Conservation (phyloP, 164 flowering plant species). For the Hamamelis virginiana region DNA sequence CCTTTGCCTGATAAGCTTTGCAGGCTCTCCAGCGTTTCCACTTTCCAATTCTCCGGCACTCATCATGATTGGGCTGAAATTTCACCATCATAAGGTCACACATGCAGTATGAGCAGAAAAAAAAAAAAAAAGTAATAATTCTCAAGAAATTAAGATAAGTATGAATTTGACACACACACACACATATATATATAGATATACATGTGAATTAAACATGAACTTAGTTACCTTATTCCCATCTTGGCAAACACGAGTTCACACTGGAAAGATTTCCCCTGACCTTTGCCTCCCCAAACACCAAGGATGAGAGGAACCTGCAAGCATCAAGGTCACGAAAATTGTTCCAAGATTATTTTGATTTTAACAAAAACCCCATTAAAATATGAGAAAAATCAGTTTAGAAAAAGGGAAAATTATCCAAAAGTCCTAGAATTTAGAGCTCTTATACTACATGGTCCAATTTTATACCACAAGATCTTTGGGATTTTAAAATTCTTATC, state of each 20-base stretch:
- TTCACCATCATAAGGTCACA: background rate
- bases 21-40: slow-evolving; percentile 67
- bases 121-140: too few relatives aligned
- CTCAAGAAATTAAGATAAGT: too few relatives aligned
- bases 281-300: slow-evolving; percentile 80
- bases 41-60: slow-evolving; percentile 72
- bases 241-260: slow-evolving; percentile 69
- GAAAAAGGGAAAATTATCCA: too few relatives aligned
- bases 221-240: slow-evolving; percentile 67
- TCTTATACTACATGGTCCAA: too few relatives aligned
- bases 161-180: too few relatives aligned
- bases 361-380: background rate
- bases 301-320: slow-evolving; percentile 69
- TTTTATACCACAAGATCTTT: too few relatives aligned
- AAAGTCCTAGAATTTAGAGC: too few relatives aligned
- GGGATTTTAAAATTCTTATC: too few relatives aligned
- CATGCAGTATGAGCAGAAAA: too few relatives aligned
- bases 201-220: slow-evolving; percentile 20
- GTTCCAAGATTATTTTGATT: background rate
- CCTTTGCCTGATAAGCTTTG: slow-evolving; percentile 65
- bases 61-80: slow-evolving; percentile 67
- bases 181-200: too few relatives aligned
- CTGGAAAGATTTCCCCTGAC: slow-evolving; percentile 75
- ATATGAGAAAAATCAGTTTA: background rate
- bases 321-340: background rate